Conservation (phyloP, 2,329 filamentous ascomycete species). For the Hypoxylon sp. region DNA sequence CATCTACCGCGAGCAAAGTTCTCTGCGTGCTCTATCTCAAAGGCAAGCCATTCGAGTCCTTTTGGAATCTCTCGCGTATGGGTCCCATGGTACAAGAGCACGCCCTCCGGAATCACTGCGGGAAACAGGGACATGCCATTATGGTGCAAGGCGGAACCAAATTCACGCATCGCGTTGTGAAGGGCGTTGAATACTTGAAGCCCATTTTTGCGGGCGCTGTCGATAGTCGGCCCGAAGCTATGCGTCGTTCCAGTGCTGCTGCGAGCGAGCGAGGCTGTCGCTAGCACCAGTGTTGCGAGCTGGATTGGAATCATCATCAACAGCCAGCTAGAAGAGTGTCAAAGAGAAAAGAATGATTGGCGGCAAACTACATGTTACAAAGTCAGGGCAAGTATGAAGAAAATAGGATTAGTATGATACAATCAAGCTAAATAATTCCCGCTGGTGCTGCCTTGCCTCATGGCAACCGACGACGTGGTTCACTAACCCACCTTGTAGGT, state of each 20-base stretch:
- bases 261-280: constrained; percentile 23
- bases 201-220: constrained; percentile 65
- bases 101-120: constrained; percentile 74
- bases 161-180: constrained; percentile 80
- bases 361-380: not conserved
- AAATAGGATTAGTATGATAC: not conserved
- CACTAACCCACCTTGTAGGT: constrained; percentile 3
- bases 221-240: constrained; percentile 56
- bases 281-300: constrained; percentile 17
- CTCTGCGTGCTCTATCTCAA: constrained; percentile 81
- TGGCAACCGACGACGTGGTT: constrained; percentile 6
- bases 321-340: not conserved
- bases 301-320: constrained; percentile 12
- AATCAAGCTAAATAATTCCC: not conserved
- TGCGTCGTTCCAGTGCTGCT: constrained; percentile 14
- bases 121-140: constrained; percentile 83
- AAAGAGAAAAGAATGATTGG: not conserved
- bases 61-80: constrained; percentile 60
- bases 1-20: constrained; percentile 66
- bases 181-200: constrained; percentile 80
- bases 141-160: constrained; percentile 79
- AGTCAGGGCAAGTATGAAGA: not conserved
- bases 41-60: constrained; percentile 79
- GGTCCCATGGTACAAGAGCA: constrained; percentile 77
- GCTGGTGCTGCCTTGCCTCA: constrained; percentile 8